These are phyloP conservation scores for Colletotrichum sp. DNA, from an alignment of 2,329 filamentous ascomycete genomes.

Conservation along the genomic window DNA sequence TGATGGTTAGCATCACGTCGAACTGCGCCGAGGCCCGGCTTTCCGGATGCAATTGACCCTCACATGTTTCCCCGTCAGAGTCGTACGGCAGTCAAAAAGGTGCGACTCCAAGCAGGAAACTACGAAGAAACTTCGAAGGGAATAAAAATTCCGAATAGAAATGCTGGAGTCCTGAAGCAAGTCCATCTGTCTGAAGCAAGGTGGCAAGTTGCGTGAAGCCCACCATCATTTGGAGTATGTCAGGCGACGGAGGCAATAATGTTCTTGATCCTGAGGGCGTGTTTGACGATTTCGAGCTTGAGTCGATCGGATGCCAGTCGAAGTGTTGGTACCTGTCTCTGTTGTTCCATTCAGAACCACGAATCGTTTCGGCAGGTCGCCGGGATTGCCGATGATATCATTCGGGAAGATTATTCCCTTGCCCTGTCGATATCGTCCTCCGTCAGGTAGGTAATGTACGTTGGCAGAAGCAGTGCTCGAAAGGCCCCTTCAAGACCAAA, in stretches of 20 bases:
- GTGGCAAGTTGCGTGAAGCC: not conserved
- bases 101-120: too few species aligned
- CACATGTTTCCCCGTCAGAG: too few species aligned
- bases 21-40: not conserved
- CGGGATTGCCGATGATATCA: not conserved
- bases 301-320: not conserved
- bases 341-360: fast-evolving
- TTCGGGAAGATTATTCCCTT: not conserved
- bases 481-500: not conserved
- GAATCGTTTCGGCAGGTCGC: not conserved
- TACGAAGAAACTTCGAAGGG: too few species aligned
- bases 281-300: not conserved
- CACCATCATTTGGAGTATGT: not conserved
- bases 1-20: not conserved
- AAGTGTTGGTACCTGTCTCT: not conserved
- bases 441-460: not conserved
- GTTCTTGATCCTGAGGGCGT: not conserved
- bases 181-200: not conserved
- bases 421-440: not conserved
- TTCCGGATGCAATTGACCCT: not conserved
- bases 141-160: too few species aligned
- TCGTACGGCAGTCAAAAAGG: too few species aligned
- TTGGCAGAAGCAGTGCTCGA: not conserved
- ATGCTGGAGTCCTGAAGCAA: not conserved
- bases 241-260: not conserved